A percentile compares a stretch with the other conserved stretches of the same genome.
Evolutionary conservation across 345 rosid species (phyloP).

Genomic region (Melastoma malabathricum): DNA sequence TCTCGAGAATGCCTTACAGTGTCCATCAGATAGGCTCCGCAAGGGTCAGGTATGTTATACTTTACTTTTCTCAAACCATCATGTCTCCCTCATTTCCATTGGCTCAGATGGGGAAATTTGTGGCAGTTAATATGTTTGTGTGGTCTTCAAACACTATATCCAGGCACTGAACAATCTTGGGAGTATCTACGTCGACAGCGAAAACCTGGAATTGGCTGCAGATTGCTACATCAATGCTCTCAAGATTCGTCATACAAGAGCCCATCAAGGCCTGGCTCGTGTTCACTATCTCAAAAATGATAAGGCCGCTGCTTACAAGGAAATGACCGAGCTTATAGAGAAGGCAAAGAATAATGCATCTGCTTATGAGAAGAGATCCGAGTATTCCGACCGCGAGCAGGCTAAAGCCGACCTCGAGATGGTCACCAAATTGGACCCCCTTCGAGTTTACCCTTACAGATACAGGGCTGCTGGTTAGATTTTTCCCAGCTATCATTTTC

Average conservation of each 20-base stretch:
- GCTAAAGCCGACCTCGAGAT: slow-evolving; percentile 82
- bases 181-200: slow-evolving; percentile 71
- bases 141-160: not conserved
- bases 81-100: slow-evolving; percentile 1
- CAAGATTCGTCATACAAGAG: slow-evolving; percentile 85
- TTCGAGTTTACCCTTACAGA: slow-evolving; percentile 89
- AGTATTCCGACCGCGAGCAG: slow-evolving; percentile 82
- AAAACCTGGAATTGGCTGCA: slow-evolving; percentile 66
- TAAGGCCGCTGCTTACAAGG: slow-evolving; percentile 63
- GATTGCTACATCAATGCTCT: slow-evolving; percentile 95
- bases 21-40: slow-evolving; percentile 94
- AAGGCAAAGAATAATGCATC: slow-evolving; percentile 87
- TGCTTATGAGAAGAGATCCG: slow-evolving; percentile 96
- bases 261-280: slow-evolving; percentile 97
- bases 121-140: too few species aligned
- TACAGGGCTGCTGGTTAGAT: slow-evolving; percentile 88
- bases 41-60: slow-evolving; percentile 76
- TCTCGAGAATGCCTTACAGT: slow-evolving; percentile 84
- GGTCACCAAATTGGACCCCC: slow-evolving; percentile 90
- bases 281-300: slow-evolving; percentile 73
- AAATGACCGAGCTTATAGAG: slow-evolving; percentile 81
- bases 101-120: not conserved
- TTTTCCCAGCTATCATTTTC: not conserved
- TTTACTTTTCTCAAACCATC: slow-evolving; percentile 6
- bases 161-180: slow-evolving; percentile 99